Evolutionary conservation across 257 asterid genomes (phyloP), one percentile per base, ranked within the genome.

Genomic region (Paulownia fortunei): DNA sequence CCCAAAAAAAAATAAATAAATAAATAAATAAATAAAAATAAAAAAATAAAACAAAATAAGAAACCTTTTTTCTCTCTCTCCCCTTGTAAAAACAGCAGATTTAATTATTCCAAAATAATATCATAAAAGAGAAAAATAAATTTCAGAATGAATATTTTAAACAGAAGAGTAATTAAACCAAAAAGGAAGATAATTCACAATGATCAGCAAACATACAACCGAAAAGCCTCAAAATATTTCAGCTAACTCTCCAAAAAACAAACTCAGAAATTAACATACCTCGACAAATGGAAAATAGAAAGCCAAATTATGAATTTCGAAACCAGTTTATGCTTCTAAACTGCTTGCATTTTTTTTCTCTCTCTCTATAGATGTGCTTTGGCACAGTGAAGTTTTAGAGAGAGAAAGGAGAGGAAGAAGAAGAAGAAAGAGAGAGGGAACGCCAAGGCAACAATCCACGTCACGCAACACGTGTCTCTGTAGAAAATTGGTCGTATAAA

Each of bases 371-470:
- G 82, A 77, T 76, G 85, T 74, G 69, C 52, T 82, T 76, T 4
- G 44, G 80, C 82, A 70, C 73, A 55, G 83, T 75, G 72, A 39
- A 82, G 61, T 58, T 71, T 82, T 77, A 81, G 89, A 73, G 93
- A 87, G 92, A 86, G 87, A 86, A 49, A 81, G 82, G 21, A n/a
- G 73, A 10, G 12, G 79, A 21, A 69, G 76, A 67, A 51, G 54
- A 42, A 49, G 63, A 76, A 36, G 69, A 69, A 69, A 72, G 79
- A 78, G 78, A 63, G 73, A 49, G 65, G 84, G 85, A 76, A 87
- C 86, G 97, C 90, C 88, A 89, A 87, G 84, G 87, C 90, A 85
- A 81, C 87, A 80, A 55, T 83, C 96, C 99, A 91, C 94, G 99
- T 94, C 98, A 91, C 74, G 37, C 16, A 79, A 86, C 96, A 94